Percentiles rank a stretch among this genome's conserved stretches.
Conservation (phyloP, 192 early-diverging fungal species). For the Rhizoclosmatium sp. region DNA sequence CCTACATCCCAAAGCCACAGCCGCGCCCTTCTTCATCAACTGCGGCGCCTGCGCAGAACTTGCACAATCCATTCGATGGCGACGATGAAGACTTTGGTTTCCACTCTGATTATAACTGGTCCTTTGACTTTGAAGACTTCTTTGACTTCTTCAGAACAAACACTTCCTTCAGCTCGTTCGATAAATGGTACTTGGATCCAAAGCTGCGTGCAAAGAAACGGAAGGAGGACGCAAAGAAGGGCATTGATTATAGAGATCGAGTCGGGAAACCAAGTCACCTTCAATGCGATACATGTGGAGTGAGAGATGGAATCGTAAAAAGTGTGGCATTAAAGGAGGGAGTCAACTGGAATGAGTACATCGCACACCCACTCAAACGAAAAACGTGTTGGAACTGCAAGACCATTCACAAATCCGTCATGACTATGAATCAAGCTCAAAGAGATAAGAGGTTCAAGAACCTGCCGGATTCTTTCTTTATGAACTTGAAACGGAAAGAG, state of each 20-base stretch:
- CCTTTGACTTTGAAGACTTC: neutral
- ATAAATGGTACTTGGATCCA: neutral
- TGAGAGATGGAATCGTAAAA: neutral
- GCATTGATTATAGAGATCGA: neutral
- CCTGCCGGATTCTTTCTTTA: neutral
- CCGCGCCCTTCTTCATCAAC: neutral
- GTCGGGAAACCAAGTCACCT: neutral
- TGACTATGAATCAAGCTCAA: neutral
- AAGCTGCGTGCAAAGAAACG: neutral
- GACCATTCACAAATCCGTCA: neutral
- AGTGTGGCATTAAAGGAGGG: neutral
- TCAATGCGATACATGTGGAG: neutral
- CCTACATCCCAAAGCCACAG: neutral
- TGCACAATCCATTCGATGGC: neutral
- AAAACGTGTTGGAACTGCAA: conserved; percentile 1
- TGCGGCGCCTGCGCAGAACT: neutral
- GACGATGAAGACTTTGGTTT: neutral
- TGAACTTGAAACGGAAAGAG: neutral
- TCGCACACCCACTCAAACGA: neutral
- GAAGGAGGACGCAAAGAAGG: neutral
- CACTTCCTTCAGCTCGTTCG: neutral
- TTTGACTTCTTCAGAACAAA: neutral
- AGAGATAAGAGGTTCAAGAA: neutral
- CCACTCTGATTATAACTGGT: neutral
- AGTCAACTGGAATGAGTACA: neutral